These are phyloP conservation scores for Saccharum officinarum DNA, from an alignment of 176 grass and related monocot genomes.

Conservation along the genomic window DNA sequence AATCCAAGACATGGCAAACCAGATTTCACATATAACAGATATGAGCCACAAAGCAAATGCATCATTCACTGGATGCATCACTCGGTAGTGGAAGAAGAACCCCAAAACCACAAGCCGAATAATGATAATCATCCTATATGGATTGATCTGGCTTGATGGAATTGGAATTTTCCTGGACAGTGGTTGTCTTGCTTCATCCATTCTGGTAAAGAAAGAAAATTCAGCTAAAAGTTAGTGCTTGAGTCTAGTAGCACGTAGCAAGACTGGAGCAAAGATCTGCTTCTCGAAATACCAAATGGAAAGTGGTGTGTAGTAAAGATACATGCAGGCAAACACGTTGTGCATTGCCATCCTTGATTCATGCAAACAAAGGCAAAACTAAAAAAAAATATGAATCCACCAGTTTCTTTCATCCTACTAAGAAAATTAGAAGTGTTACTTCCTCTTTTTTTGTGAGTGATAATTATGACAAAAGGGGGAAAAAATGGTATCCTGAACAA, in stretches of 20 bases:
- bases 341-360: not conserved
- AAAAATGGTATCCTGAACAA: not conserved
- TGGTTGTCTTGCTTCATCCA: conserved; percentile 96
- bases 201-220: conserved; percentile 47
- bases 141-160: conserved; percentile 85
- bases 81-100: conserved; percentile 97
- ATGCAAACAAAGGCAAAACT: not conserved
- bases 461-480: not conserved
- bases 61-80: conserved; percentile 74
- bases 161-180: conserved; percentile 83
- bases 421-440: not conserved
- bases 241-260: not conserved
- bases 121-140: conserved; percentile 94
- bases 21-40: conserved; percentile 96
- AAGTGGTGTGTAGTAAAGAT: not conserved
- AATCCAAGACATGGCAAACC: conserved; percentile 98
- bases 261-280: not conserved
- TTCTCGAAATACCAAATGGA: not conserved
- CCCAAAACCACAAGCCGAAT: conserved; percentile 90
- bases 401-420: not conserved
- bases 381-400: not conserved
- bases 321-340: not conserved
- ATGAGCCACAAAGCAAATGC: conserved; percentile 95
- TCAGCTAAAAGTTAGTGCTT: not conserved
- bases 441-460: not conserved